Conservation (phyloP, 2,329 filamentous ascomycete genomes). For the Pseudomassariella vexata region DNA sequence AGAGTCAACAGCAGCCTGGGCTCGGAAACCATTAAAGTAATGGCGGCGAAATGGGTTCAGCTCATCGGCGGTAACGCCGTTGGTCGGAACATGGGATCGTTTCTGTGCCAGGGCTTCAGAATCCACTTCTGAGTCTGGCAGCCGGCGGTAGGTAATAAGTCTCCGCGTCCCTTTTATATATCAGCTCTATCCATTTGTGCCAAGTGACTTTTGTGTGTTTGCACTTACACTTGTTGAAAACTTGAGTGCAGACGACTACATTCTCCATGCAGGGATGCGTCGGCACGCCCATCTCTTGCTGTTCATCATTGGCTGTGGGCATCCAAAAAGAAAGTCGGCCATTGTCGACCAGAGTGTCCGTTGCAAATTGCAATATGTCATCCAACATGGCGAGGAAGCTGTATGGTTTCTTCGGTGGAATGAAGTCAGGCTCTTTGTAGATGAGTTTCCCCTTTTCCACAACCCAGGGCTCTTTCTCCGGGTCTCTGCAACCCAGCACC, state of each 20-base stretch:
- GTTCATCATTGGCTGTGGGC: conserved; percentile 79
- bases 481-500: conserved; percentile 74
- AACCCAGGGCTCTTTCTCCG: conserved; percentile 51
- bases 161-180: too few species aligned
- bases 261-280: conserved; percentile 70
- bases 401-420: conserved; percentile 87
- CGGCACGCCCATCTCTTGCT: conserved; percentile 71
- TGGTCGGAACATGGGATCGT: conserved; percentile 21
- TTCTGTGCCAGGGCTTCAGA: conserved; percentile 29
- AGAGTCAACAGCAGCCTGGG: conserved; percentile 2
- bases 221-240: conserved; percentile 92
- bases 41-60: conserved; percentile 55
- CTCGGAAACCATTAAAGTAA: conserved; percentile 50
- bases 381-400: conserved; percentile 86
- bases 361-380: conserved; percentile 81
- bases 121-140: conserved; percentile 54
- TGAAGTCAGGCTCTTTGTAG: conserved; percentile 62
- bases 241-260: conserved; percentile 72
- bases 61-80: conserved; percentile 50
- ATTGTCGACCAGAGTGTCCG: conserved; percentile 67
- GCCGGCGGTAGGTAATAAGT: conserved; percentile 77
- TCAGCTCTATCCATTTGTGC: too few species aligned
- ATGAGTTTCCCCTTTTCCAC: conserved; percentile 64
- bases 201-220: too few species aligned
- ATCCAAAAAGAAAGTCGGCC: conserved; percentile 94